Evolutionary conservation across 495 filamentous ascomycete species (phyloP).

Genomic region (Tuber magnatum): DNA sequence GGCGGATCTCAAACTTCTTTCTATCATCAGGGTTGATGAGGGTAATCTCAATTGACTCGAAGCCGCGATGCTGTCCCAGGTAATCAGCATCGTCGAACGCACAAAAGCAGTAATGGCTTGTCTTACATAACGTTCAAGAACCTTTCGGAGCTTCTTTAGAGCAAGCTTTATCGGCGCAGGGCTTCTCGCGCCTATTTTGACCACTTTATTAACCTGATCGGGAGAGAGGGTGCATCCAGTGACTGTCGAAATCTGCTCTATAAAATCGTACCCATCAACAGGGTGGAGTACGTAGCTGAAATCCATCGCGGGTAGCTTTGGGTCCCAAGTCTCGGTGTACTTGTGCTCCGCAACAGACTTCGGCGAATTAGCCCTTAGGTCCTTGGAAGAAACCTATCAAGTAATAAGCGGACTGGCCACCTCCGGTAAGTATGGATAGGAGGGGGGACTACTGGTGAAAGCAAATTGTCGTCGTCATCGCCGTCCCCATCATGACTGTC

Average conservation of each 20-base stretch:
- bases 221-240: conserved; percentile 29
- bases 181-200: conserved; percentile 30
- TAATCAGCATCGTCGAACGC: neutral
- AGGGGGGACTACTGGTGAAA: neutral
- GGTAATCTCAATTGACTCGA: conserved; percentile 25
- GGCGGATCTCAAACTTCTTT: conserved; percentile 34
- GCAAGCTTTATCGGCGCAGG: conserved; percentile 21
- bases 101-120: neutral
- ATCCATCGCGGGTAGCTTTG: conserved; percentile 23
- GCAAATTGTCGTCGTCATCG: conserved; percentile 3
- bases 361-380: conserved; percentile 13
- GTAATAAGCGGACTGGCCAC: conserved; percentile 3
- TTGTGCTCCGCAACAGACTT: conserved; percentile 20
- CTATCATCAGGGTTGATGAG: conserved; percentile 31
- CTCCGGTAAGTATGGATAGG: neutral
- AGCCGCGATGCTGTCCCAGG: conserved; percentile 23
- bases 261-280: conserved; percentile 25
- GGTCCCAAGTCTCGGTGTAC: conserved; percentile 26
- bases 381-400: conserved; percentile 25
- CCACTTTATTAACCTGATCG: conserved; percentile 27
- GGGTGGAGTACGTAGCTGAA: conserved; percentile 30
- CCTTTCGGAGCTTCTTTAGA: conserved; percentile 30
- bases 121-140: conserved; percentile 37
- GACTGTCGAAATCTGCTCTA: conserved; percentile 24
- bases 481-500: conserved; percentile 3